Conservation (phyloP, 208 protist genomes). For the Trypanosoma congolense region DNA sequence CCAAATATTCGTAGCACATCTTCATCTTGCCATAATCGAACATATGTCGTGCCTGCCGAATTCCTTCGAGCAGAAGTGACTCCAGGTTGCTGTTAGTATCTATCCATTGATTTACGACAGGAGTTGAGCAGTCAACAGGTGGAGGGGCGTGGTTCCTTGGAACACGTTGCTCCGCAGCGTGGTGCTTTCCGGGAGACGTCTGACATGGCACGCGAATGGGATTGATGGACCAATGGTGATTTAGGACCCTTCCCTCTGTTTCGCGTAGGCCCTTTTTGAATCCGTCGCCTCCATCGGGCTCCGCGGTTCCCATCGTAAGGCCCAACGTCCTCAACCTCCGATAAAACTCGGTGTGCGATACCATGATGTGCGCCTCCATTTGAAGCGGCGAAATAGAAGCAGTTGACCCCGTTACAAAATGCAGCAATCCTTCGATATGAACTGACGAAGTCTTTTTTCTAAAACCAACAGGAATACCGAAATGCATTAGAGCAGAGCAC, state of each 20-base stretch:
- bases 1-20: constrained; percentile 22
- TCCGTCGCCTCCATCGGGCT: background rate
- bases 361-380: constrained; percentile 11
- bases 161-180: background rate
- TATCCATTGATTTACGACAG: constrained; percentile 10
- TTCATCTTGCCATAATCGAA: constrained; percentile 19
- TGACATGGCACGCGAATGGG: background rate
- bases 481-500: constrained; percentile 36
- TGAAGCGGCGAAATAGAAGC: constrained; percentile 3
- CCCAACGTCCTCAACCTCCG: constrained; percentile 10
- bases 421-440: constrained; percentile 19
- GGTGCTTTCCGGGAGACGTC: background rate
- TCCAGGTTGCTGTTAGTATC: constrained; percentile 12
- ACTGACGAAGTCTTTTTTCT: constrained; percentile 15
- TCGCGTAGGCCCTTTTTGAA: constrained; percentile 1
- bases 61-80: background rate
- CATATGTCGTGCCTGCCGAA: constrained; percentile 4
- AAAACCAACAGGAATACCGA: constrained; percentile 21
- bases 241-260: constrained; percentile 10
- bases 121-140: background rate
- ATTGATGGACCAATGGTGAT: background rate
- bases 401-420: background rate
- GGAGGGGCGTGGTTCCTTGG: too few species aligned
- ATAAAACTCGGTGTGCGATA: constrained; percentile 6
- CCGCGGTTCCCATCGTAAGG: background rate